Base-by-base conservation (phyloP, 352 stramenopile species). In the Globisporangium iwayamae region DNA sequence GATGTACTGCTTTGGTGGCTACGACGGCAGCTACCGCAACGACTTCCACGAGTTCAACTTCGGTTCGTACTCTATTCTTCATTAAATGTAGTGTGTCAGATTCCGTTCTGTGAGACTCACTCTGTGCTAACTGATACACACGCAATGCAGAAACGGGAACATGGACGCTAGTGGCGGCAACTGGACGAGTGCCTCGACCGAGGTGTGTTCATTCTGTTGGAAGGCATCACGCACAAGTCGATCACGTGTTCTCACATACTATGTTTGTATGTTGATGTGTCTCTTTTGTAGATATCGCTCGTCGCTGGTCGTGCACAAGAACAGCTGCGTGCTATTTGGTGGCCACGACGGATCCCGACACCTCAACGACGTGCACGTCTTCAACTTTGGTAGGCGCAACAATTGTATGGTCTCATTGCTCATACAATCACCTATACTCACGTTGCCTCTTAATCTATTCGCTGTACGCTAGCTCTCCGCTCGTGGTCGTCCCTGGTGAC, bases 11-110 rank as follows among this genome's bases (percentile, higher is more conserved):
- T 98, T 98, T 73, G 93, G 93, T 38, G 93, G 96, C 50, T 99
- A 99, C 68, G 96, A 98, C 66, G 95, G 95, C 18, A 94, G 84
- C 67, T 97, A 97, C 67, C 83, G 93, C 63, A 97, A 92, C 59
- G 97, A 99, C 72, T 98, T 99, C 66, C 94, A 99, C 66, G 90
- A 98, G 75, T 99, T 98, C 72, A 95, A 98, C 67, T 95, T 95
- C 62, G 84, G 84, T 91, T 61, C 45, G 65, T 22, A 56, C 38
- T n/a, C 32, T 11, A 50, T 20, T 18, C n/a, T 51, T 25, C 20
- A 11, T 55, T 16, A 20, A 38, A 16, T 16, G 48, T 13, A 25
- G 25, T n/a, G 5, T 56, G 32, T 36, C 36, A 22, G 14, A 38
- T 34, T n/a, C 30, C 13, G 7, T 22, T 20, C n/a, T 57, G 39